phyloP scores from a whole-genome alignment of 139 green algal genomes.

The Chara braunii region DNA sequence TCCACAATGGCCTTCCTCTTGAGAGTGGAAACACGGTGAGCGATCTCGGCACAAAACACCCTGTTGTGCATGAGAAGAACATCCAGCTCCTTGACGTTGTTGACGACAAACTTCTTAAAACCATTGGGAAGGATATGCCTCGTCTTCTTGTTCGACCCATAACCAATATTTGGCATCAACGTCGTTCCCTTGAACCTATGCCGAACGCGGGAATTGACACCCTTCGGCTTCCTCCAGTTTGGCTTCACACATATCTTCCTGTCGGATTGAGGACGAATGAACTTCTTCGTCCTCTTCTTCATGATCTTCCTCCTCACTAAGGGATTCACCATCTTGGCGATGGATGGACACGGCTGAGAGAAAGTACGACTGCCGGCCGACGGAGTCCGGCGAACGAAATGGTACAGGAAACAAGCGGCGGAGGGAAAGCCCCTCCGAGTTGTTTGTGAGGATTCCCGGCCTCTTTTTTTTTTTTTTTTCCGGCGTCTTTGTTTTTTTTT shows the following conservation, averaged over 20 bases:
- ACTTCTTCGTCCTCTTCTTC: constrained; percentile 37
- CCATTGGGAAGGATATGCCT: constrained; percentile 80
- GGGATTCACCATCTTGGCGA: constrained; percentile 32
- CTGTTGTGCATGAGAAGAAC: constrained; percentile 98
- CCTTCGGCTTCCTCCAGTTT: constrained; percentile 87
- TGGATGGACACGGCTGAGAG: background rate
- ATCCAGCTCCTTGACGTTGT: constrained; percentile 91
- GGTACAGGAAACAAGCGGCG: too few species aligned
- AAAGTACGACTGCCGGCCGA: too few species aligned
- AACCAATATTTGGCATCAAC: constrained; percentile 92
- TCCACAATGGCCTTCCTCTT: too few species aligned
- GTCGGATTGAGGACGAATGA: constrained; percentile 30
- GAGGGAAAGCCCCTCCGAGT: too few species aligned
- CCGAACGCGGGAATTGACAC: constrained; percentile 91
- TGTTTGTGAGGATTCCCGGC: too few species aligned
- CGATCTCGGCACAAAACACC: background rate
- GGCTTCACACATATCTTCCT: constrained; percentile 29
- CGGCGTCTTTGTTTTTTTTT: too few species aligned
- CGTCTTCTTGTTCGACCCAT: constrained; percentile 90
- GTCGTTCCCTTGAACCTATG: constrained; percentile 93
- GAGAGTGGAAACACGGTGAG: too few species aligned
- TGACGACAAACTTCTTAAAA: constrained; percentile 82
- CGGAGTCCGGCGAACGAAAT: too few species aligned
- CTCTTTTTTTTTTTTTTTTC: too few species aligned
- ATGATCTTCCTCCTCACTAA: constrained; percentile 36